phyloP scores from a whole-genome alignment of 1,284 basidiomycete genomes.

The Sparassis latifolia region DNA sequence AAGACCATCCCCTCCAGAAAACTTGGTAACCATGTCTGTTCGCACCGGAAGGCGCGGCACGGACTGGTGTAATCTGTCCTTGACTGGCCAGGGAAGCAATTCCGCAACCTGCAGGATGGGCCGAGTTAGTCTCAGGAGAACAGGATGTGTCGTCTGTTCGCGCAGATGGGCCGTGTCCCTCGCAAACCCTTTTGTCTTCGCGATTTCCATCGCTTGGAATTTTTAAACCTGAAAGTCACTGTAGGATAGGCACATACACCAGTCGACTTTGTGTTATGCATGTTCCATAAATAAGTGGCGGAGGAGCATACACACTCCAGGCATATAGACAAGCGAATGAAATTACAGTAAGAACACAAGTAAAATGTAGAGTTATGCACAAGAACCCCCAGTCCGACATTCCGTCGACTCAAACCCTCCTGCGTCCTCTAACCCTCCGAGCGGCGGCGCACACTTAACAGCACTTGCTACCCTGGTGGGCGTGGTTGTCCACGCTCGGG shows the following conservation, averaged over 20 bases:
- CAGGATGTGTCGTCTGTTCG: conserved; percentile 76
- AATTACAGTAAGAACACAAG: conserved; percentile 19
- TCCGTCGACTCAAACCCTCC: conserved; percentile 2
- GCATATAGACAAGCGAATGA: conserved; percentile 6
- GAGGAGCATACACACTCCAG: not conserved
- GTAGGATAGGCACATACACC: too few species aligned
- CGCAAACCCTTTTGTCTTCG: conserved; percentile 63
- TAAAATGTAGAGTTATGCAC: conserved; percentile 20
- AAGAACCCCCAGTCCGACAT: conserved; percentile 4
- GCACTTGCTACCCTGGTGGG: conserved; percentile 33
- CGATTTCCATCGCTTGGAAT: conserved; percentile 4
- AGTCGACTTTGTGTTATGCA: too few species aligned
- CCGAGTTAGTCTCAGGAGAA: conserved; percentile 88
- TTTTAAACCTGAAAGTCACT: too few species aligned
- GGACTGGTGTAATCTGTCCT: conserved; percentile 74
- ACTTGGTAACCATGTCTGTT: conserved; percentile 67
- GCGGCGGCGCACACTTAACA: conserved; percentile 26
- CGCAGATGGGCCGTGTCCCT: conserved; percentile 63
- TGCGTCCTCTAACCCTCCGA: not conserved
- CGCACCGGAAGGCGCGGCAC: conserved; percentile 52
- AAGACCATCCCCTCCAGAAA: conserved; percentile 87
- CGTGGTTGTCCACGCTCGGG: conserved; percentile 41
- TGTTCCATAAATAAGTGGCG: too few species aligned
- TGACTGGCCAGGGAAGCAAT: conserved; percentile 85
- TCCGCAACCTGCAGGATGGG: conserved; percentile 75